Evolutionary conservation across 495 filamentous ascomycete species (phyloP), one percentile per base, ranked within the genome.

Genomic region (Talaromyces stipitatus): DNA sequence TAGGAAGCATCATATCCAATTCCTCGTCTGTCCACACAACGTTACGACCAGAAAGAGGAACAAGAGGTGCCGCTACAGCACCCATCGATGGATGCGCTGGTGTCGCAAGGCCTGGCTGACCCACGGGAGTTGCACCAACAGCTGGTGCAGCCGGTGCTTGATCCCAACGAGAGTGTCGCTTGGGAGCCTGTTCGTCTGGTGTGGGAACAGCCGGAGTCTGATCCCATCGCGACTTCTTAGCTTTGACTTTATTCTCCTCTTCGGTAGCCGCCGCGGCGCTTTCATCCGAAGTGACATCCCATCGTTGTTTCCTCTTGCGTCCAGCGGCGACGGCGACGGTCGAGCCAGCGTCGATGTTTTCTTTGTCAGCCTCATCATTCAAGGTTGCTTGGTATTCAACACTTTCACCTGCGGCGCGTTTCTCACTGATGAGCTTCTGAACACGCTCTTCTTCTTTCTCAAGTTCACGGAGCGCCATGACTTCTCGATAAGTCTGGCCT

Each of bases 401-500:
- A 9, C 76, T 69, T 52, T 65, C 70, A 50, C 85, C 78, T 60
- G 87, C 84, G 60, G 80, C 77, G 58, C 83, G 75, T 72, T 87
- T 87, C 58, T 95, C 88, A 54, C 86, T 81, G 62, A 99, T 92
- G 59, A 90, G 74, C 61, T 81, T 86, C 61, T 82, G 79, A 29
- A 99, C 88, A 59, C 92, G 83, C 63, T 94, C 89, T 74, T 99
- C 94, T 72, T 99, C 94, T 57, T 91, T 83, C 69, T 99, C 92
- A 18, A 99, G 66, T 60, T 99, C 94, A 56, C 89, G 84, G 38
- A 86, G 79, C 58, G 87, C 87, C 95, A 99, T 97, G 60, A 95
- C 81, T 60, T 95, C 90, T 62, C 87, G 83, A 64, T 97, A 97
- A 59, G 85, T 95, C 60, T 83, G 80, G n/a, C 84, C 86, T 55